Base-by-base conservation (phyloP, 2,329 filamentous ascomycete genomes). In the Juglanconis sp. region DNA sequence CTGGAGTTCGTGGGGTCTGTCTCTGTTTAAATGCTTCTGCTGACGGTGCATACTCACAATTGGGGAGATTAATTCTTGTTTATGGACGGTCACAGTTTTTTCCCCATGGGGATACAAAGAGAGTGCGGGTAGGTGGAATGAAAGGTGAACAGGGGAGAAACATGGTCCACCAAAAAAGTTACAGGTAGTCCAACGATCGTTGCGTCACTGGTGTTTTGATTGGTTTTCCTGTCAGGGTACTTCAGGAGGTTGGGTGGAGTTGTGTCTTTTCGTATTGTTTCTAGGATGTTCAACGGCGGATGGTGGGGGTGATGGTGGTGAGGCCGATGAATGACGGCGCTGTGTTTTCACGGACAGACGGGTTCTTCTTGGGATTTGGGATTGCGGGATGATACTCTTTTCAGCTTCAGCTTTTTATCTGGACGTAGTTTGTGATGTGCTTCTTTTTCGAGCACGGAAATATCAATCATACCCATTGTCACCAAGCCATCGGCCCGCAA, bases 31-130 rank as follows among this genome's bases (percentile, higher is more conserved):
- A 31, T 49, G 34, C 24, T 56, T 42, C 38, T 60, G 35, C 49
- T 55, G 38, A n/a, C 32, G 54, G 44, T 61, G 61, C 58, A 63
- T 63, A 55, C 38, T 56, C 57, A 53, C 17, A 50, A 53, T 17
- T 30, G 61, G 51, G 56, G 52, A 60, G 55, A 42, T 50, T 51
- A 60, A 53, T 57, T 34, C 11, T 48, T 56, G 32, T 34, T 50
- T 31, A 44, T 49, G 57, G 57, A 51, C 32, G 48, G 53, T 15
- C 9, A 31, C 24, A 31, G 46, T 30, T n/a, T 42, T 6, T 46
- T 24, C 42, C 17, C 42, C 17, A 15, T 3, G 54, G 55, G 31
- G 10, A 32, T 30, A 57, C 11, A 51, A 44, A 53, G 50, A 38
- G 31, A 24, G 35, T 15, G 51, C 40, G 40, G 40, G 35, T 15